These are phyloP conservation scores for Colletotrichum spinosum DNA, from an alignment of 2,329 filamentous ascomycete species.

Conservation along the genomic window DNA sequence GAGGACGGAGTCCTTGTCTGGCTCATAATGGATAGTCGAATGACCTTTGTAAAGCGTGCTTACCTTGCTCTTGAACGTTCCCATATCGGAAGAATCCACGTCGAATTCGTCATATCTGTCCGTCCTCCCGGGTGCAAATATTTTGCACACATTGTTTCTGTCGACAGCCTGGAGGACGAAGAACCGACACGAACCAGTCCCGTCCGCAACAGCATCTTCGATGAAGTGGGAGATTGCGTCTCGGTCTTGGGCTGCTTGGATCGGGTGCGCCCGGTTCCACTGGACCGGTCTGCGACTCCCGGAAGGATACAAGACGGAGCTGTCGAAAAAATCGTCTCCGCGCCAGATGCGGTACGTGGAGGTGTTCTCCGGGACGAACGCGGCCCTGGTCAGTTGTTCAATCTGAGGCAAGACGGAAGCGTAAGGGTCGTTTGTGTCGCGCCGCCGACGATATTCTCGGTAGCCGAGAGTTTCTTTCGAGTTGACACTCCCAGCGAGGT, in stretches of 20 bases:
- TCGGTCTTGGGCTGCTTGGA: not conserved
- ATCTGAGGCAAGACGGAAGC: constrained; percentile 15
- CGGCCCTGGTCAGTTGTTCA: not conserved
- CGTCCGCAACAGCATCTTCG: not conserved
- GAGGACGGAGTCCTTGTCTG: constrained; percentile 16
- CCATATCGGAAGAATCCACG: not conserved
- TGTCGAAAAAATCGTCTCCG: constrained; percentile 34
- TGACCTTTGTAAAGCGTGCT: constrained; percentile 10
- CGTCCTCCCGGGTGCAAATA: not conserved
- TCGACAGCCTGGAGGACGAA: constrained; percentile 36
- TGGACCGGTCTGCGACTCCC: not conserved
- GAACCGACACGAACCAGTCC: constrained; percentile 17
- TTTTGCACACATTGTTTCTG: not conserved
- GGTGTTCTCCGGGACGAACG: not conserved
- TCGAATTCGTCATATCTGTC: constrained; percentile 5
- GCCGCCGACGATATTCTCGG: constrained; percentile 12
- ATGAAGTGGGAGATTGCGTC: constrained; percentile 28
- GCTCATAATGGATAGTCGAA: constrained; percentile 2
- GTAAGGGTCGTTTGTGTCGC: constrained; percentile 16
- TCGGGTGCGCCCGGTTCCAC: constrained; percentile 7
- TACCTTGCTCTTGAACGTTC: constrained; percentile 21
- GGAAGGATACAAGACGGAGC: not conserved
- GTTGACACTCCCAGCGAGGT: constrained; percentile 23
- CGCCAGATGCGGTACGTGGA: constrained; percentile 28
- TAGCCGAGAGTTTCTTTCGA: not conserved